Evolutionary conservation across 75 land plant species (phyloP), one percentile per base, ranked within the genome.

Genomic region (Isoetes taiwanensis): DNA sequence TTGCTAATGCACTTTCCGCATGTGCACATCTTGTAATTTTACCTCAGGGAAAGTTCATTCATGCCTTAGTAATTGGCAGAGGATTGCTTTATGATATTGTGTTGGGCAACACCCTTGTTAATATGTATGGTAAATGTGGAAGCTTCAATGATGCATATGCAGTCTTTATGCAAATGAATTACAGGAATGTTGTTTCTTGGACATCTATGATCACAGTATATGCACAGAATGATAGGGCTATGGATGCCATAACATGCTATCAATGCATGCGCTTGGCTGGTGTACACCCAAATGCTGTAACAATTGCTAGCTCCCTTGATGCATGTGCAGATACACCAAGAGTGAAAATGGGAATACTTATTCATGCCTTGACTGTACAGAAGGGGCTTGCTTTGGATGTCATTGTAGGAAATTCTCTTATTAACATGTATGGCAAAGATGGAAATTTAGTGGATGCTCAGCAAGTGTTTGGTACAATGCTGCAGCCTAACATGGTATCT

Each of bases 341-440:
- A n/a, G 34, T 23, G 10, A 19, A 31, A 38, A 23, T 57, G 4
- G 84, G 84, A 0, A 70, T 32, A 34, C 76, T 61, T 29, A 32
- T 77, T n/a, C 84, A 81, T 55, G 65, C 57, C 37, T 29, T 24
- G 30, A 56, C 64, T 42, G n/a, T 73, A 14, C 71, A 73, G 33
- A 33, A 34, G 16, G 74, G 80, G 24, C 55, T 63, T 11, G 28
- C 61, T 12, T 32, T 31, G 28, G 69, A 68, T 63, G 70, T 77
- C 31, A 71, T 71, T 43, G 72, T 75, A 4, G 70, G 76, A 3
- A 74, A 68, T 41, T 52, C 78, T 24, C 72, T 77, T 8, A 43
- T 77, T 6, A 75, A 75, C 68, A 68, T 81, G 78, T 77, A 77
- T 41, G 75, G 71, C 68, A 81, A 77, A 55, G 65, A 59, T 3